Evolutionary conservation across 1,139 yeast species (phyloP).

Genomic region (Suhomyces yuchorum): DNA sequence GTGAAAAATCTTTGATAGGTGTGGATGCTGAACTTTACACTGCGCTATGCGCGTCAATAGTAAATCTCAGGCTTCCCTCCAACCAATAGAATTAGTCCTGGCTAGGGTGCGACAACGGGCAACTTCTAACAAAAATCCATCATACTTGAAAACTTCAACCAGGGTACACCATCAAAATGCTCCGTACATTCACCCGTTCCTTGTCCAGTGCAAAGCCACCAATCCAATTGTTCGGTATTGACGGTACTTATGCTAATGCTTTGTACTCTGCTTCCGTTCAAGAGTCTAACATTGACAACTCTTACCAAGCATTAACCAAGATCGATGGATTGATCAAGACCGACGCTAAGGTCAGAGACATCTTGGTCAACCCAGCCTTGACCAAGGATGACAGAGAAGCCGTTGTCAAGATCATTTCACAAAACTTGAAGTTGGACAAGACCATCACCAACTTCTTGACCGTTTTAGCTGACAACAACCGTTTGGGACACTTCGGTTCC

Average conservation of each 20-base stretch:
- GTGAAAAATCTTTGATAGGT: conserved; percentile 10
- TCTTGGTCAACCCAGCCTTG: conserved; percentile 83
- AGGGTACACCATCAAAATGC: conserved; percentile 18
- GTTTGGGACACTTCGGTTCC: conserved; percentile 68
- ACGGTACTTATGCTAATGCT: conserved; percentile 97
- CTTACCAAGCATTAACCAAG: conserved; percentile 66
- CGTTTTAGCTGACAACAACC: conserved; percentile 93
- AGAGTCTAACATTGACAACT: conserved; percentile 72
- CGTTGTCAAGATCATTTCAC: conserved; percentile 63
- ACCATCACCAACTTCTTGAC: conserved; percentile 77
- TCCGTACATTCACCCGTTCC: conserved; percentile 71
- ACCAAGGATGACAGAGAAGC: conserved; percentile 71
- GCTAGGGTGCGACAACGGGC: conserved; percentile 12
- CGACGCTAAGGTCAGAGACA: conserved; percentile 64
- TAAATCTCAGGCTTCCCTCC: conserved; percentile 6
- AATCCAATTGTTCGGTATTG: conserved; percentile 90
- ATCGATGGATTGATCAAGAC: conserved; percentile 56
- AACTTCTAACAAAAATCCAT: conserved; percentile 11
- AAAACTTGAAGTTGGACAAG: conserved; percentile 65
- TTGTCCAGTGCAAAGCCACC: conserved; percentile 85
- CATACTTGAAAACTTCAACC: conserved; percentile 4
- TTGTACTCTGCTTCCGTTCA: conserved; percentile 89
- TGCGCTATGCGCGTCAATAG: background rate
- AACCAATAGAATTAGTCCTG: conserved; percentile 11
- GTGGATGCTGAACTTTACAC: conserved; percentile 8